Evolutionary conservation across 2,329 filamentous ascomycete genomes (phyloP).

Genomic region (Neurospora sp.): DNA sequence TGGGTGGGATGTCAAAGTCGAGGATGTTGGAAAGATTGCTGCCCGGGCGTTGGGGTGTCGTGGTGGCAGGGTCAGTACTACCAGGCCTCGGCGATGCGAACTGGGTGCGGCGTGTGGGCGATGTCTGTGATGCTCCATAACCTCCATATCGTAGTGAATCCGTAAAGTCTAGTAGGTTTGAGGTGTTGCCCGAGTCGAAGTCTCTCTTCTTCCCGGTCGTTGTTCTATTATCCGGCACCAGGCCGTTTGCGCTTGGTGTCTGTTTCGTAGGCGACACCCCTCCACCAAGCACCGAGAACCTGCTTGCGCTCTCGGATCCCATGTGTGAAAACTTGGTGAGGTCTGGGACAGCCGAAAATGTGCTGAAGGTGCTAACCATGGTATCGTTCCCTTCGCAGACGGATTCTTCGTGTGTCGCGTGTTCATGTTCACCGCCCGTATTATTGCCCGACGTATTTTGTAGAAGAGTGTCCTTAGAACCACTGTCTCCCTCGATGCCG

Average conservation of each 20-base stretch:
- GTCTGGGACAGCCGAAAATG: constrained; percentile 81
- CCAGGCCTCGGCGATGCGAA: constrained; percentile 25
- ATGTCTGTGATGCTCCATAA: constrained; percentile 23
- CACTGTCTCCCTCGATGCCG: constrained; percentile 6
- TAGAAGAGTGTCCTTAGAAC: neutral
- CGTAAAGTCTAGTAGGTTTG: constrained; percentile 80
- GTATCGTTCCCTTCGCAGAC: constrained; percentile 53
- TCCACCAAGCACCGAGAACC: constrained; percentile 32
- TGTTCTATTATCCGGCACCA: constrained; percentile 16
- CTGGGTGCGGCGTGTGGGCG: constrained; percentile 31
- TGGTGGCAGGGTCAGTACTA: constrained; percentile 16
- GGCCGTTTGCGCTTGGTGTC: constrained; percentile 24
- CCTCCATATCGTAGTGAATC: constrained; percentile 49
- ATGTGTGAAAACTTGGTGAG: constrained; percentile 74
- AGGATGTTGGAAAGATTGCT: constrained; percentile 57
- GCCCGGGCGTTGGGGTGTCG: constrained; percentile 35
- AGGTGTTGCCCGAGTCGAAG: constrained; percentile 49
- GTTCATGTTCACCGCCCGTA: constrained; percentile 12
- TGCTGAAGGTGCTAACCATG: constrained; percentile 74
- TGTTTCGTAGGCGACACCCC: constrained; percentile 24
- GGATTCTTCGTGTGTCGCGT: constrained; percentile 22
- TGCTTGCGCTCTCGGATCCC: constrained; percentile 50
- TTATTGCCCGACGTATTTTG: constrained; percentile 4
- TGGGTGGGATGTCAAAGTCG: constrained; percentile 88
- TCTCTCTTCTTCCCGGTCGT: neutral